Evolutionary conservation across 2,329 filamentous ascomycete genomes (phyloP).

Genomic region (Aspergillus fructus): DNA sequence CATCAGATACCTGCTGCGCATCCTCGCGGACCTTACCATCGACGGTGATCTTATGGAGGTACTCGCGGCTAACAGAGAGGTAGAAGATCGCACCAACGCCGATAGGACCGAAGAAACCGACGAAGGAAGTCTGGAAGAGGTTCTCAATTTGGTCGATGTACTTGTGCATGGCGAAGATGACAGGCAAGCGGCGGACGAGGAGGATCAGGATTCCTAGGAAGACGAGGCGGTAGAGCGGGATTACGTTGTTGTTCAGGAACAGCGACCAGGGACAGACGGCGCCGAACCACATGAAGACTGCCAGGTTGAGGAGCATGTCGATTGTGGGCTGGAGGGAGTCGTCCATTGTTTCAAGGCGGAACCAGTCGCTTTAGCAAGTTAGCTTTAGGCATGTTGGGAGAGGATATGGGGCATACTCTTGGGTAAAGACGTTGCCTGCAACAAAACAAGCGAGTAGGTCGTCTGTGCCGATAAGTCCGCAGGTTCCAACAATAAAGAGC

Average conservation of each 20-base stretch:
- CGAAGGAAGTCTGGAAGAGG: slow-evolving; percentile 73
- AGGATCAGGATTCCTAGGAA: slow-evolving; percentile 73
- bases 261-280: slow-evolving; percentile 77
- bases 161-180: slow-evolving; percentile 71
- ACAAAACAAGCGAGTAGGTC: slow-evolving; percentile 92
- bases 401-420: slow-evolving; percentile 57
- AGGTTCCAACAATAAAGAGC: slow-evolving; percentile 83
- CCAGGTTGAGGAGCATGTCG: slow-evolving; percentile 88
- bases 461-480: slow-evolving; percentile 82
- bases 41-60: slow-evolving; percentile 59
- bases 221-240: slow-evolving; percentile 72
- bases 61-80: slow-evolving; percentile 76
- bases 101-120: slow-evolving; percentile 91
- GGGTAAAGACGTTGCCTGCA: slow-evolving; percentile 85
- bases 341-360: slow-evolving; percentile 81
- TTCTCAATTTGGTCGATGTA: slow-evolving; percentile 77
- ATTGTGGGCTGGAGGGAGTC: slow-evolving; percentile 93
- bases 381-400: slow-evolving; percentile 8
- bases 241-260: slow-evolving; percentile 67
- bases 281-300: slow-evolving; percentile 88
- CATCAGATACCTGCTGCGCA: slow-evolving; percentile 64
- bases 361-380: slow-evolving; percentile 66
- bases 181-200: slow-evolving; percentile 72
- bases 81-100: slow-evolving; percentile 91
- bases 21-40: slow-evolving; percentile 64